These are phyloP conservation scores for Neofusicoccum cordaticola DNA, from an alignment of 2,329 filamentous ascomycete species.

Conservation along the genomic window DNA sequence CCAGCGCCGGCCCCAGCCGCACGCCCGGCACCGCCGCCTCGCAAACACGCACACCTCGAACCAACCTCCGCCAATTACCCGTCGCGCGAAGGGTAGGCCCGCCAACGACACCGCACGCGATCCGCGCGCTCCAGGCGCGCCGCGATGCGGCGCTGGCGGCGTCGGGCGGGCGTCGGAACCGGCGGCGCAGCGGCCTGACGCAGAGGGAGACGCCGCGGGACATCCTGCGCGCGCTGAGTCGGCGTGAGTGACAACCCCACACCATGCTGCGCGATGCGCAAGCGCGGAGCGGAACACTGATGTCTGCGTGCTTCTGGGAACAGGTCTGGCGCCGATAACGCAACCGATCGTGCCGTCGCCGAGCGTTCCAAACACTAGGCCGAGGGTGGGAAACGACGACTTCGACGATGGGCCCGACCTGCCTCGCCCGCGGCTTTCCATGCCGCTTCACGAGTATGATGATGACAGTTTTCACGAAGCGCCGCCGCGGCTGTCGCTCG, in stretches of 20 bases:
- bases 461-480: slow-evolving; percentile 41
- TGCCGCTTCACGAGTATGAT: slow-evolving; percentile 44
- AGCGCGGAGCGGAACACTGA: neutral
- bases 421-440: slow-evolving; percentile 38
- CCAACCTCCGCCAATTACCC: slow-evolving; percentile 32
- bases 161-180: slow-evolving; percentile 37
- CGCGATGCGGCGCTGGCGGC: slow-evolving; percentile 50
- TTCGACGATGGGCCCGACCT: slow-evolving; percentile 49
- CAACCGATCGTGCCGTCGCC: slow-evolving; percentile 49
- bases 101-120: slow-evolving; percentile 55
- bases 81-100: slow-evolving; percentile 30
- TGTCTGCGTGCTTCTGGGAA: slow-evolving; percentile 30
- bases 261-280: neutral
- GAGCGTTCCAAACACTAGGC: slow-evolving; percentile 35
- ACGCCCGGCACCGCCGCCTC: slow-evolving; percentile 30
- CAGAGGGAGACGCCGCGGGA: slow-evolving; percentile 57
- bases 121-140: slow-evolving; percentile 54
- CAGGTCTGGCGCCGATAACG: slow-evolving; percentile 47
- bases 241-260: slow-evolving; percentile 35
- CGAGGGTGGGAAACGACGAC: slow-evolving; percentile 38
- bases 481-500: slow-evolving; percentile 37
- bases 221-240: slow-evolving; percentile 52
- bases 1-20: slow-evolving; percentile 32
- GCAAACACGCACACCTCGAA: slow-evolving; percentile 32
- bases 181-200: slow-evolving; percentile 47